Base-by-base conservation (phyloP, 2,329 filamentous ascomycete species). In the Mycocentrospora acerina region DNA sequence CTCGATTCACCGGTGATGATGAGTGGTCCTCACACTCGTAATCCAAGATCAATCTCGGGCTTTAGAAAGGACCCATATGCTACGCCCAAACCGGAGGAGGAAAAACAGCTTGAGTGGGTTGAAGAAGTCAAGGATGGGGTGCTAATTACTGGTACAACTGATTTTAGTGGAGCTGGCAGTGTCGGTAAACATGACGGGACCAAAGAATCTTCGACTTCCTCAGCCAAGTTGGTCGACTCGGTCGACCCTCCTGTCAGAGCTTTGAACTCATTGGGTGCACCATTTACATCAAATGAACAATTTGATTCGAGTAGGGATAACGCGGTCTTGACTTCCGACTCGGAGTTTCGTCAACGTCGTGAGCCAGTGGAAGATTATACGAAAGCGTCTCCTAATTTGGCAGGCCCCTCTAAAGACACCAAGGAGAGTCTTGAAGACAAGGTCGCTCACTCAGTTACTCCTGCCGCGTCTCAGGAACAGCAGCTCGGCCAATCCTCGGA, bases 1-100 rank as follows among this genome's bases (percentile, higher is more conserved):
- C 28, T 55, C 17, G 42, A 49, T 24, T 59, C 56, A 15, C 55
- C 55, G 3, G 29, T 56, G 10, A 35, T 38, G 27, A 50, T 56
- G 19, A 41, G 44, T n/a, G 24, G 24, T 12, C 25, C 32, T 13
- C 42, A 22, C 9, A 22, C 19, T 22, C 19, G 19, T 5, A 9
- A 6, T 22, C 19, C 19, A 22, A 29, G 42, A 7, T 25, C 35
- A 15, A 6, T 35, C 10, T 16, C 27, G 10, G 37, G 28, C 2
- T 48, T 46, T n/a, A 31, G 40, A 17, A 35, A 42, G 22, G 49
- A 54, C 18, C 43, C 47, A 4, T 37, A 42, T 29, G 46, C 41
- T 15, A 53, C 48, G 13, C 44, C 51, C 3, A 32, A 48, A 14
- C 32, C 51, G 10, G 31, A 50, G 16, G 42, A 50, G 22, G 45